phyloP scores from a whole-genome alignment of 257 asterid genomes.

The Schizonepeta tenuifolia region DNA sequence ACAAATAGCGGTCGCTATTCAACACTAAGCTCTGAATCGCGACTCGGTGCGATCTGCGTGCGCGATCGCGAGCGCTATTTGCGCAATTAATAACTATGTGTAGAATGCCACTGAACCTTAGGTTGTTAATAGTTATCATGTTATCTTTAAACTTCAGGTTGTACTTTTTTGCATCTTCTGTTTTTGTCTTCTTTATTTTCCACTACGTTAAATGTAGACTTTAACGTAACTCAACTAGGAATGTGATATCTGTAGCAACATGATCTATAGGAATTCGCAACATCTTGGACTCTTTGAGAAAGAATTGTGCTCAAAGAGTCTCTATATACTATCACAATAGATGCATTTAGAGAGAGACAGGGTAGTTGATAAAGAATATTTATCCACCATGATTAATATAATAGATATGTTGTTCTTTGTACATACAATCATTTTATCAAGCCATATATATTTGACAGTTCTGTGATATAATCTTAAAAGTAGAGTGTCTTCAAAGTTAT shows the following conservation, averaged over 20 bases:
- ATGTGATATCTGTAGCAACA: constrained; percentile 20
- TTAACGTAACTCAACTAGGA: background rate
- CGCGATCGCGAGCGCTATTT: too few relatives aligned
- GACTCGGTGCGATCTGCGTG: too few relatives aligned
- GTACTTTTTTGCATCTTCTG: constrained; percentile 3
- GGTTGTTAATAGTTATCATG: constrained; percentile 14
- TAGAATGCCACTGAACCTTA: constrained; percentile 16
- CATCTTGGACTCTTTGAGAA: constrained; percentile 9
- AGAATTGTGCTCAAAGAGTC: background rate
- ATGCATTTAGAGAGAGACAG: constrained; percentile 14
- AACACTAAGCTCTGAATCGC: too few relatives aligned
- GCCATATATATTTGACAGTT: background rate
- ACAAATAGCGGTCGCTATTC: too few relatives aligned
- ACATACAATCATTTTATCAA: background rate
- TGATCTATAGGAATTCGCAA: constrained; percentile 14
- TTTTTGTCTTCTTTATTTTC: background rate
- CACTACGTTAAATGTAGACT: background rate
- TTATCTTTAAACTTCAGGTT: constrained; percentile 1
- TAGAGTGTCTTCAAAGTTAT: constrained; percentile 6
- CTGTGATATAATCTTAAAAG: background rate
- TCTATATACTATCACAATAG: constrained; percentile 7
- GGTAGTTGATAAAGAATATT: background rate
- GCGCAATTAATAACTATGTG: too few relatives aligned
- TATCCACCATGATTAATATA: background rate
- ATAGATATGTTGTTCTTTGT: background rate